Base-by-base conservation (phyloP, 441 rosid genomes). In the Melastoma candidum region DNA sequence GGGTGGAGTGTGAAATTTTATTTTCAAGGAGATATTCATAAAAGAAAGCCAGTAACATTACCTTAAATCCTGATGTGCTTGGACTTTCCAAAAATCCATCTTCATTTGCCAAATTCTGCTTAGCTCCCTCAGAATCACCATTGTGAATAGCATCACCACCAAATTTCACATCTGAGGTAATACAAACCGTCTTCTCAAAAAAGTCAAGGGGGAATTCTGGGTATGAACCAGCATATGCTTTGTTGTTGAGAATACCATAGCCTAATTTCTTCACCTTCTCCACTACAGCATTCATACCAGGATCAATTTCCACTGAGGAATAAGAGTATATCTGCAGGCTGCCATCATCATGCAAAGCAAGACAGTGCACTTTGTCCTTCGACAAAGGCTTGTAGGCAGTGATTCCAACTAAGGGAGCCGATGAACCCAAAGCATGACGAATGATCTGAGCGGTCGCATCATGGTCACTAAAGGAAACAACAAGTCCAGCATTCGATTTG, bases 131-230 rank as follows among this genome's bases (percentile, higher is more conserved):
- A 61, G 90, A 79, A 75, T 92, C 99, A 53, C 94, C 85, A 71
- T 83, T 95, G 81, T 88, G 82, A 53, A 92, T 71, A 63, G 97
- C 97, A 79, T 95, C 98, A 59, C 98, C 90, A 48, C 90, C 78
- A 63, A 95, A 70, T 75, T 89, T 95, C 71, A 92, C 95, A 77
- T 95, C 98, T 59, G 92, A 76, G 53, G 99, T 88, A 54, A 92
- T 86, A 81, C 94, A 82, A 60, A 86, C 79, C 36, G 99, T 85
- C 74, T 85, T 92, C 81, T 95, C 99, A 72, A 92, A 95, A 75
- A 92, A 95, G 73, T 95, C 99, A 61, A 92, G 90, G 60, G 99
- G 94, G 58, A 95, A 92, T 60, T 95, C 99, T 3, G 95, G 96
- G 73, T 82, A 92, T 46, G 78, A 63, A 63, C 92, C 88, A 48